phyloP scores from a whole-genome alignment of 192 early-diverging fungal genomes.

The Diversispora eburnea region DNA sequence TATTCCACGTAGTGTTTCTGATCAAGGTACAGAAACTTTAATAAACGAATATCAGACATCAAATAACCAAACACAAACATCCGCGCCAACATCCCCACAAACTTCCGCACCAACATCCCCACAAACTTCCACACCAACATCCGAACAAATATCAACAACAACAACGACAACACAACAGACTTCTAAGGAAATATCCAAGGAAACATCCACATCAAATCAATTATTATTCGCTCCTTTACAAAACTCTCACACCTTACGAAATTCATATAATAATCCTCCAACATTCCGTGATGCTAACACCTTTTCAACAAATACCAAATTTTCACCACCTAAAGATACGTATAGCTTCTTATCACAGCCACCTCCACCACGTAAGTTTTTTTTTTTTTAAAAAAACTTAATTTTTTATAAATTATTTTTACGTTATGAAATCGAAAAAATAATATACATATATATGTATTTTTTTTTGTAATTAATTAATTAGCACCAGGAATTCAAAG shows the following conservation, averaged over 20 bases:
- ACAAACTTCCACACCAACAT: too few species aligned
- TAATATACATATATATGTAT: background rate
- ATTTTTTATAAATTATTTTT: background rate
- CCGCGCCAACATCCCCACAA: too few species aligned
- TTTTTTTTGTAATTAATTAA: too few species aligned
- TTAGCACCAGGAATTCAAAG: too few species aligned
- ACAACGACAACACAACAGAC: too few species aligned
- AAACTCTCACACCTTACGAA: background rate
- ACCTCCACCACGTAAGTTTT: background rate
- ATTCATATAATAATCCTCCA: background rate
- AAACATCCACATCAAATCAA: too few species aligned
- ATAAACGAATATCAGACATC: background rate
- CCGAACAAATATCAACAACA: too few species aligned
- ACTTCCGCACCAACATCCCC: too few species aligned
- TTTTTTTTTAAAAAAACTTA: background rate
- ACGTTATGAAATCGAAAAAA: background rate
- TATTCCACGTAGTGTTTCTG: background rate
- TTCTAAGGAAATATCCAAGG: too few species aligned
- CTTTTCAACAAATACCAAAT: background rate
- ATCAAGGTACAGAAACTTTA: background rate
- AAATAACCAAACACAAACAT: background rate
- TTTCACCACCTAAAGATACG: background rate
- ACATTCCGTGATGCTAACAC: background rate
- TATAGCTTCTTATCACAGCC: background rate
- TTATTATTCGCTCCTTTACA: too few species aligned